Conservation (phyloP, 352 stramenopile genomes). For the Phytopythium oedochilum region DNA sequence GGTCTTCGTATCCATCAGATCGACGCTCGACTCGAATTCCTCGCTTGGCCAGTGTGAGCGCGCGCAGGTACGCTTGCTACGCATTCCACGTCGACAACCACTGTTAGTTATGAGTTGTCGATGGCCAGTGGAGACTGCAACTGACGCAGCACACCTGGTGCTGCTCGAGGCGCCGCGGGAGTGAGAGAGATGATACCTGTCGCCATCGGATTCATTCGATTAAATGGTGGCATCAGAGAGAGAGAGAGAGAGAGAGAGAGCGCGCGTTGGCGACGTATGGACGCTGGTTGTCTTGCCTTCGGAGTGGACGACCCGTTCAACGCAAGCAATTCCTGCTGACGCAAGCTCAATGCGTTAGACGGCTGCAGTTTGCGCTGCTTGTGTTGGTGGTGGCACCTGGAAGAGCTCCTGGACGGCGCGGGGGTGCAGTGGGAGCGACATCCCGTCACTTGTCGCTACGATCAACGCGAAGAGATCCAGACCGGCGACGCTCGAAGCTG, state of each 20-base stretch:
- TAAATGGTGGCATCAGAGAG: no score
- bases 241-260: no score
- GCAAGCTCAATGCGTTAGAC: neutral
- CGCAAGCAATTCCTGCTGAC: constrained; percentile 19
- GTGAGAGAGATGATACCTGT: constrained; percentile 11
- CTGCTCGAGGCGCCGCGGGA: constrained; percentile 21
- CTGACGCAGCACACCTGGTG: constrained; percentile 30
- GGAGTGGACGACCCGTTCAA: constrained; percentile 15
- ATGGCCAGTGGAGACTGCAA: no score
- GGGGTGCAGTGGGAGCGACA: constrained; percentile 23
- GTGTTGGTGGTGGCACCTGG: constrained; percentile 13
- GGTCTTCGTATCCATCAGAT: neutral
- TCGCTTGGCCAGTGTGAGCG: neutral
- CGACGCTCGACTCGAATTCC: neutral
- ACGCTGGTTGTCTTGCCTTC: neutral
- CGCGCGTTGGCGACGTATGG: no score
- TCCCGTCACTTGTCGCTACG: neutral
- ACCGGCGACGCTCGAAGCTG: no score
- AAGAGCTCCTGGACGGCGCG: constrained; percentile 31
- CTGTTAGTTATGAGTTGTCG: no score
- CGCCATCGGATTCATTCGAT: no score
- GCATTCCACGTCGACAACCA: no score
- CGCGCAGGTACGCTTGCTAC: neutral
- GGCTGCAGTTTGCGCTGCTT: no score
- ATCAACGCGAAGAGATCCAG: no score